A percentile compares a stretch with the other conserved stretches of the same genome.
Conservation (phyloP, 306 rosid species). For the Cucurbita ficifolia region DNA sequence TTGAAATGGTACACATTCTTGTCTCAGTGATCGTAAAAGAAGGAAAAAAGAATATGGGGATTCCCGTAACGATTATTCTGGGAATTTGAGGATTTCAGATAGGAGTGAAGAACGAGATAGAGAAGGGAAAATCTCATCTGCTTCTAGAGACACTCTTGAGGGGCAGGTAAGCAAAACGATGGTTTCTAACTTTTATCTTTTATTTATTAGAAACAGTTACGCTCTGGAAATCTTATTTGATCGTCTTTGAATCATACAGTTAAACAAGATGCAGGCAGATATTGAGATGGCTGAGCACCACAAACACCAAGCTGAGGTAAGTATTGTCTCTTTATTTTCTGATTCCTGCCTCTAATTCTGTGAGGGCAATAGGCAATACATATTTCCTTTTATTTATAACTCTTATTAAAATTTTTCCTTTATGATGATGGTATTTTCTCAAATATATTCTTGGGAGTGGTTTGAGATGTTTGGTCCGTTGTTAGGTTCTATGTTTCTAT, state of each 20-base stretch:
- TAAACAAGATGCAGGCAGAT: constrained; percentile 48
- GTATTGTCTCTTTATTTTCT: constrained; percentile 25
- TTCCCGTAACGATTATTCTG: constrained; percentile 53
- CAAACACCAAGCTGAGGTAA: constrained; percentile 52
- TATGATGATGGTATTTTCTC: not conserved
- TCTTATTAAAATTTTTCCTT: not conserved
- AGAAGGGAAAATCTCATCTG: constrained; percentile 34
- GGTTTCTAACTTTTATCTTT: constrained; percentile 1
- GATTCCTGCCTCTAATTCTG: not conserved
- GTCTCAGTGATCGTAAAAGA: constrained; percentile 39
- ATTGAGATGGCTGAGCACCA: constrained; percentile 35
- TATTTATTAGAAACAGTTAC: not conserved
- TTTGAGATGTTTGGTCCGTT: not conserved
- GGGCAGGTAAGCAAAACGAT: constrained; percentile 35
- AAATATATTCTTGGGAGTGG: not conserved
- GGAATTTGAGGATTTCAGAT: constrained; percentile 39
- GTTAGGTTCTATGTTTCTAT: not conserved
- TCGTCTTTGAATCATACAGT: constrained; percentile 32
- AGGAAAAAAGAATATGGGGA: constrained; percentile 40
- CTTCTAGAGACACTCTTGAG: constrained; percentile 39
- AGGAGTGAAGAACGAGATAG: constrained; percentile 36
- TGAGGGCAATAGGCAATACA: not conserved
- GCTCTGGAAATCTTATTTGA: not conserved
- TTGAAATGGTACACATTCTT: not conserved
- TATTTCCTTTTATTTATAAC: not conserved